Evolutionary conservation across 164 flowering plant species (phyloP), one percentile per base, ranked within the genome.

Genomic region (Macadamia tetraphylla): DNA sequence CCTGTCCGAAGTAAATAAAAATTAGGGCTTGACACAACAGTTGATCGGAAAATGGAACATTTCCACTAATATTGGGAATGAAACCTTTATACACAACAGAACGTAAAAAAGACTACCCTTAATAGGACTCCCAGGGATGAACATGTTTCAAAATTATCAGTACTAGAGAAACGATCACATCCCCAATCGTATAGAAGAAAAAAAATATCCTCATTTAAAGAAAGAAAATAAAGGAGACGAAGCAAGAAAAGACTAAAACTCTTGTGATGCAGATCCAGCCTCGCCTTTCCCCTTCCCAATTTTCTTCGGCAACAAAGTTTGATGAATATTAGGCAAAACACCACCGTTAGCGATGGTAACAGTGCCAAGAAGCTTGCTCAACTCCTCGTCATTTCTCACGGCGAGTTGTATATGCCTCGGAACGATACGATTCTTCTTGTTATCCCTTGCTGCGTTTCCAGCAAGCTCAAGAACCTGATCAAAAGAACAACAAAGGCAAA

Each of bases 381-480:
- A 53, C 62, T 82, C 85, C 65, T 82, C 85, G 51, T 82, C 85
- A 32, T 82, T 82, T 73, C 86, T 75, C 64, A 83, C 86, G 1
- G 86, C 86, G 8, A 83, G 74, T 71, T 83, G 86, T n/a, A 83
- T 81, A 68, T 83, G 87, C 64, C 87, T 74, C 3, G 84, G 84
- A 3, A 76, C 81, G 14, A 83, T 83, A 3, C 87, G 69, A 23
- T 64, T 83, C 83, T 83, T 83, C 76, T 83, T 83, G 79, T 81
- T 81, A 40, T 83, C 84, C 49, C 84, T 81, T 0, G 87, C 87
- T 6, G 84, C 87, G 68, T 81, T 81, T 9, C 87, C 87, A 64
- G 87, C 87, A 48, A 83, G 73, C 66, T 83, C 87, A 72, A 83
- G 65, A 7, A 81, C 87, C 87, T 83, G 52, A 6, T 7, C 23